Base-by-base conservation (phyloP, 345 rosid species). In the Streptanthus diversifolius region DNA sequence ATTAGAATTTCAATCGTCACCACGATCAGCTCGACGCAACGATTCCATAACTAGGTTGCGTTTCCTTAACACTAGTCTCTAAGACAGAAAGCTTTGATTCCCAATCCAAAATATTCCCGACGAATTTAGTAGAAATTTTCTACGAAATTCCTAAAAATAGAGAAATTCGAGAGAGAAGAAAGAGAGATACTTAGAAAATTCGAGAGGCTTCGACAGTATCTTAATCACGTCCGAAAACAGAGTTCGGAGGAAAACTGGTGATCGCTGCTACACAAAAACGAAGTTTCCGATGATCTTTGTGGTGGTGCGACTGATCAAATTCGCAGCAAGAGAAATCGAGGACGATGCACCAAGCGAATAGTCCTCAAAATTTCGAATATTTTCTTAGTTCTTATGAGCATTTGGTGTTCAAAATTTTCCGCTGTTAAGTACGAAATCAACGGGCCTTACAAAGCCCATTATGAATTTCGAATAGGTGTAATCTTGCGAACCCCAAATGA, bases 391-490 rank as follows among this genome's bases (percentile, higher is more conserved):
- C n/a, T 2, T 15, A 2, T 35, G 35, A 52, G 17, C 19, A 17
- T 52, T 40, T 3, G 24, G 35, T 61, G 40, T 48, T 47, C 30
- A 14, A 36, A 36, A 29, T 48, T 60, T 43, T 43, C 69, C 69
- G 79, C 14, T 18, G 59, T 14, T 6, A 22, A 2, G 4, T 3
- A 15, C 15, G 22, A 73, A 13, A 12, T 18, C 0, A 45, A 9
- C 66, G 78, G 78, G 78, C 60, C 35, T 25, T 65, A 9, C 11
- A 18, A 47, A 57, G 59, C 66, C 72, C 52, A 44, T 17, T 44
- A 44, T 1, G 7, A 44, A 17, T 17, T 44, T 11, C 17, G 18
- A 44, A 7, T 44, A 15, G 10, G 48, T n/a, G 1, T 1, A 24
- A 1, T 24, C 3, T 24, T 24, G 25, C 25, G 25, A 24, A 24